These are phyloP conservation scores for Gossypium turneri DNA, from an alignment of 345 rosid genomes.

Conservation along the genomic window DNA sequence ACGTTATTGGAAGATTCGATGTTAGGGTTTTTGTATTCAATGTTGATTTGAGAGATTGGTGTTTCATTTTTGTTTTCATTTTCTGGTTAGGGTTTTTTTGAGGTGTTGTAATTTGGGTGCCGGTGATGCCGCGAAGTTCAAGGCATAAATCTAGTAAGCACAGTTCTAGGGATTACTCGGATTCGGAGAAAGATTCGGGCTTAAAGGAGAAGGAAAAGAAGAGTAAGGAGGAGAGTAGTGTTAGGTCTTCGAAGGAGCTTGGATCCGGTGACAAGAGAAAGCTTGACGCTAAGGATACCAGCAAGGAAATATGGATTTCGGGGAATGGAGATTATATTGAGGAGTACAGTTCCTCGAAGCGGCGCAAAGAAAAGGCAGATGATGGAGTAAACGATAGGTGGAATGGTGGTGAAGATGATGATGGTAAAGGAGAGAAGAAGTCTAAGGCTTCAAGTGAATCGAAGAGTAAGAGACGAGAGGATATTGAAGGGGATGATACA, in stretches of 20 bases:
- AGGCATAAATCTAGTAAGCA: constrained; percentile 96
- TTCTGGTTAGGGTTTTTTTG: constrained; percentile 19
- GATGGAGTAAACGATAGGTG: constrained; percentile 66
- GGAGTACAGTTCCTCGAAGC: constrained; percentile 57
- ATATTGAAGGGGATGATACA: constrained; percentile 42
- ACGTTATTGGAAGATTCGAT: background rate
- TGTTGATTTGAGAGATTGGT: constrained; percentile 13
- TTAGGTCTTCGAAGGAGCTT: constrained; percentile 56
- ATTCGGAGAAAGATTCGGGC: constrained; percentile 70
- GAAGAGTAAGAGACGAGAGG: constrained; percentile 62
- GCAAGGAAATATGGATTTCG: constrained; percentile 41
- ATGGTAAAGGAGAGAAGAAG: constrained; percentile 55
- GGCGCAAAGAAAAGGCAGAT: constrained; percentile 58
- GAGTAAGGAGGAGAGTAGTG: constrained; percentile 45
- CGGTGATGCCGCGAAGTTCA: constrained; percentile 79
- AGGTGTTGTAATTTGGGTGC: background rate
- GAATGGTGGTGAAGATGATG: constrained; percentile 65
- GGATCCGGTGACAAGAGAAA: constrained; percentile 66
- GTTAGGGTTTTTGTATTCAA: constrained; percentile 8
- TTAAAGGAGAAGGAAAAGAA: constrained; percentile 73
- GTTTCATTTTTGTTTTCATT: background rate
- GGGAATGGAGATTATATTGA: constrained; percentile 61
- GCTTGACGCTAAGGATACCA: constrained; percentile 44
- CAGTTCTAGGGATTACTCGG: constrained; percentile 72
- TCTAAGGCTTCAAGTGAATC: constrained; percentile 51